Conservation (phyloP, 768 basidiomycete species). For the Collybia nuda region DNA sequence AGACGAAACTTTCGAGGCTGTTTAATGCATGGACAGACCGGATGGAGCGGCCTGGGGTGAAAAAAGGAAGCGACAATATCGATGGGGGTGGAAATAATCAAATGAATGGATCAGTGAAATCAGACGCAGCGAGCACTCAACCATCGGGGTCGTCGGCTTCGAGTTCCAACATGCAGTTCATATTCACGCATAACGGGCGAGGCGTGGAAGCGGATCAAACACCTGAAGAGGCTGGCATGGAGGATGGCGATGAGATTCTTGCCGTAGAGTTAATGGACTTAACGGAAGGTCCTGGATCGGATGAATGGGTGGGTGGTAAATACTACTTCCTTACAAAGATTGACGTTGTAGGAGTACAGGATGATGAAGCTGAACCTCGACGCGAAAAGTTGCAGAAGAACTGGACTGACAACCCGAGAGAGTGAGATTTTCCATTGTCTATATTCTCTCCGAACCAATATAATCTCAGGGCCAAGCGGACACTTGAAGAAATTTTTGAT, state of each 20-base stretch:
- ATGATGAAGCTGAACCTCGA: constrained; percentile 61
- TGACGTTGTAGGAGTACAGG: constrained; percentile 34
- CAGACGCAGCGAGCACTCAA: constrained; percentile 47
- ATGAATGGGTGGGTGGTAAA: constrained; percentile 54
- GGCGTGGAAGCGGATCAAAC: constrained; percentile 80
- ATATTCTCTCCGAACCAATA: constrained; percentile 3
- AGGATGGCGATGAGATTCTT: constrained; percentile 85
- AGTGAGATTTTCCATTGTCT: constrained; percentile 44
- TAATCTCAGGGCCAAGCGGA: constrained; percentile 59
- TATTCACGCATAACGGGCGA: constrained; percentile 83
- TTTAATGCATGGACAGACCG: constrained; percentile 89
- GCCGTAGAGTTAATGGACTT: constrained; percentile 91
- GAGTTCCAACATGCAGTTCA: constrained; percentile 65
- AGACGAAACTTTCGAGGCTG: constrained; percentile 79
- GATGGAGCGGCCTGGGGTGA: constrained; percentile 65
- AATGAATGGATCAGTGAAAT: constrained; percentile 51
- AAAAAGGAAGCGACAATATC: constrained; percentile 36
- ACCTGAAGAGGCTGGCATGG: constrained; percentile 84
- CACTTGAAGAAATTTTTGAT: constrained; percentile 84
- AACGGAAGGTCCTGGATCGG: constrained; percentile 64
- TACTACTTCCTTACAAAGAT: not conserved
- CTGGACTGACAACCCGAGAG: constrained; percentile 74
- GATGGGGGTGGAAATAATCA: constrained; percentile 28
- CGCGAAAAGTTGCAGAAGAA: constrained; percentile 77
- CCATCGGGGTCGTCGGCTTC: constrained; percentile 36